Evolutionary conservation across 345 rosid species (phyloP).

Genomic region (Eucalyptus sp.): DNA sequence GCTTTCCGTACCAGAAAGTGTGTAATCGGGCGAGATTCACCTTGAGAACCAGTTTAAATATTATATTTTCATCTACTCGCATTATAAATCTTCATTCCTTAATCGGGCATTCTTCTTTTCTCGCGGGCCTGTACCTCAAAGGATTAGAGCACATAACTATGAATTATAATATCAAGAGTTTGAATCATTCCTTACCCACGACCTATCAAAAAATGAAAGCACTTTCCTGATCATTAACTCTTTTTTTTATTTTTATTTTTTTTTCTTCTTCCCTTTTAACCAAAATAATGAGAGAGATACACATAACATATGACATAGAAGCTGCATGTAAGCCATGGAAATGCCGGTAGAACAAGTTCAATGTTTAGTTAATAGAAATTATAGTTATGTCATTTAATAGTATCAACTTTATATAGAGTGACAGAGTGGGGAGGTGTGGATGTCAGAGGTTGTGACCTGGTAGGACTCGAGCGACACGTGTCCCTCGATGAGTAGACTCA

Average conservation of each 20-base stretch:
- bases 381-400: background rate
- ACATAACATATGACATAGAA: background rate
- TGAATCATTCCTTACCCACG: fast-evolving
- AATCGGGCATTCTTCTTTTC: background rate
- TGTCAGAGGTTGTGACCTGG: no score
- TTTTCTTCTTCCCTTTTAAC: background rate
- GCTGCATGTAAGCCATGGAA: background rate
- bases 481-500: no score
- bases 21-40: no score
- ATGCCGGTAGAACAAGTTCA: background rate
- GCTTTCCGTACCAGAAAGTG: background rate
- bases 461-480: no score
- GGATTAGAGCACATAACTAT: background rate
- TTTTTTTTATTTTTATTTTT: background rate
- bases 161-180: background rate
- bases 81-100: background rate
- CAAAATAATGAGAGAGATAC: background rate
- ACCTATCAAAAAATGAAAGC: background rate
- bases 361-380: background rate
- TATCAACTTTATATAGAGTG: background rate
- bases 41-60: background rate
- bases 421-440: no score
- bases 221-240: fast-evolving
- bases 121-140: fast-evolving
- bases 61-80: background rate